Evolutionary conservation across 352 stramenopile species (phyloP).

Genomic region (Pythium pyrilobum): DNA sequence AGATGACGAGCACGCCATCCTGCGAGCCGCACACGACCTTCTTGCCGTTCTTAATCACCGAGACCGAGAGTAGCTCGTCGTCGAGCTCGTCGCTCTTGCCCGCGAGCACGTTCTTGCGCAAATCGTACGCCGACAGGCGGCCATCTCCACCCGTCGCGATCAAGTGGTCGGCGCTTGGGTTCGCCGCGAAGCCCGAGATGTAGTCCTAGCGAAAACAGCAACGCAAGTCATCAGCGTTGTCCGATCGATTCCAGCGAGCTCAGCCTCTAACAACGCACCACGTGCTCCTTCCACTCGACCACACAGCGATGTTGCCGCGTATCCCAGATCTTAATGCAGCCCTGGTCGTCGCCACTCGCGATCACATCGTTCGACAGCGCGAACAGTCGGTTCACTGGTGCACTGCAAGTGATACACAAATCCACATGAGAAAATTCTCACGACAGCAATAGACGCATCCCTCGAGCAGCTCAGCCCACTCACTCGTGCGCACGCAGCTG

Average conservation of each 20-base stretch:
- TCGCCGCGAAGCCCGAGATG: conserved; percentile 90
- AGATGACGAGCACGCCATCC: conserved; percentile 93
- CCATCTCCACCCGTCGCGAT: conserved; percentile 90
- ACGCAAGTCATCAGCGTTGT: conserved; percentile 12
- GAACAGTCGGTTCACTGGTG: conserved; percentile 68
- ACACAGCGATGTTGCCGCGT: conserved; percentile 81
- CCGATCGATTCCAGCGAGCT: not conserved
- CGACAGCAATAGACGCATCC: too few species aligned
- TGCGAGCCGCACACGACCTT: conserved; percentile 95
- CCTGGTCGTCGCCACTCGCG: conserved; percentile 74
- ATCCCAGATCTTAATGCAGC: conserved; percentile 86
- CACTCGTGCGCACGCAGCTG: conserved; percentile 80
- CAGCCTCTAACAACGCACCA: conserved; percentile 10
- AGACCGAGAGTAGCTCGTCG: conserved; percentile 69
- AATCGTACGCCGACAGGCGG: conserved; percentile 88
- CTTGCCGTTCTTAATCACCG: conserved; percentile 83
- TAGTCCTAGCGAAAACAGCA: conserved; percentile 58
- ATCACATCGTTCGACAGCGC: conserved; percentile 68
- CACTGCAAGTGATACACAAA: conserved; percentile 4
- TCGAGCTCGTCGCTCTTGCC: conserved; percentile 84
- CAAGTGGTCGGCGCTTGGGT: conserved; percentile 77
- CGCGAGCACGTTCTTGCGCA: conserved; percentile 76
- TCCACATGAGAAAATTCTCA: too few species aligned
- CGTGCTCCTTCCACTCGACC: conserved; percentile 90
- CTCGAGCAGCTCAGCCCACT: conserved; percentile 12